Percentiles rank a stretch among this genome's conserved stretches.
Conservation (phyloP, 345 rosid genomes). For the Salix suchowensis region DNA sequence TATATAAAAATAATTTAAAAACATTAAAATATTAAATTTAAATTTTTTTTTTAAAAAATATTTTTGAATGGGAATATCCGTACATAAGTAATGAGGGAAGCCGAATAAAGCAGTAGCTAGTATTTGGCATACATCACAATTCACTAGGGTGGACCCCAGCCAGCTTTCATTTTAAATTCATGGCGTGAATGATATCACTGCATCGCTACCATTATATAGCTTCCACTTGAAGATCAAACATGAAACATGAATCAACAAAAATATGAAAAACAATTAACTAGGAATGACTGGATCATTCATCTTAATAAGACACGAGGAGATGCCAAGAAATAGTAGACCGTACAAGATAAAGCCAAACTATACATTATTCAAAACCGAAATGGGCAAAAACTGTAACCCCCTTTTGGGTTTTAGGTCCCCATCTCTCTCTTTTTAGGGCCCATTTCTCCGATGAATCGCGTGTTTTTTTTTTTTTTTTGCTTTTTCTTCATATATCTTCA, state of each 20-base stretch:
- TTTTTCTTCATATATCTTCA: neutral
- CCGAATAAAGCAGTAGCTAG: too few relatives aligned
- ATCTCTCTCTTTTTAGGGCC: neutral
- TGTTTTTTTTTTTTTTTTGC: neutral
- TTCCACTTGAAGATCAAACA: too few relatives aligned
- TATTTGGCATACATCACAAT: too few relatives aligned
- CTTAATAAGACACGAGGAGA: slow-evolving; percentile 5
- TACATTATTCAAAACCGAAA: neutral
- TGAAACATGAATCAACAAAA: too few relatives aligned
- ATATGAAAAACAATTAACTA: too few relatives aligned
- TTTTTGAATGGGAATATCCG: rapidly evolving
- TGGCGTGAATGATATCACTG: neutral
- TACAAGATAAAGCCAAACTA: neutral
- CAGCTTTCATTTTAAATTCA: neutral
- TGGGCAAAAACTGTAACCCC: neutral
- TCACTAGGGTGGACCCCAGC: neutral
- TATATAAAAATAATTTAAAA: too few relatives aligned
- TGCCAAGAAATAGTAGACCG: neutral
- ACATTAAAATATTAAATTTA: too few relatives aligned
- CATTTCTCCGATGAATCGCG: neutral
- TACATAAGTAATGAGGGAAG: too few relatives aligned
- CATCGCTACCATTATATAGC: neutral
- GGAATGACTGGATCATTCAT: neutral
- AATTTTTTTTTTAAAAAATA: too few relatives aligned
- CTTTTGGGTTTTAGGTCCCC: neutral